Evolutionary conservation across 1,139 yeast genomes (phyloP).

Genomic region (Yamadazyma diospyri): DNA sequence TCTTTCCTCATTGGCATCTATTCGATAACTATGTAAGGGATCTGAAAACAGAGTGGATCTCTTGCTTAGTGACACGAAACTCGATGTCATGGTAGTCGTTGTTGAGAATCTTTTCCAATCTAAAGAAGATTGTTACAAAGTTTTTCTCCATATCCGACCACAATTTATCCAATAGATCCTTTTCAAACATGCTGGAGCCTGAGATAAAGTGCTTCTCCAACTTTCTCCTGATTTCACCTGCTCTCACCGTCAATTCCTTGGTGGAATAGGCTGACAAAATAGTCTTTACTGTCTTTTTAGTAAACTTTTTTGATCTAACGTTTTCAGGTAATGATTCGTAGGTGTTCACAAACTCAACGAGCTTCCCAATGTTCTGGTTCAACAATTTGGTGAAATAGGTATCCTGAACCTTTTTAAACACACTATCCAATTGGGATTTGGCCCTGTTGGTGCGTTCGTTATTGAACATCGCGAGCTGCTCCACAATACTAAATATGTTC

Average conservation of each 20-base stretch:
- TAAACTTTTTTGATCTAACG: slow-evolving; percentile 62
- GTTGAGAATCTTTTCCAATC: slow-evolving; percentile 35
- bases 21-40: slow-evolving; percentile 17
- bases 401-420: slow-evolving; percentile 45
- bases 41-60: slow-evolving; percentile 30
- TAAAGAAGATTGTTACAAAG: slow-evolving; percentile 33
- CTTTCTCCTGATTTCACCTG: slow-evolving; percentile 52
- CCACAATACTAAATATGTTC: slow-evolving; percentile 58
- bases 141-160: slow-evolving; percentile 42
- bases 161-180: slow-evolving; percentile 41
- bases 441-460: slow-evolving; percentile 30
- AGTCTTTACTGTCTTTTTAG: slow-evolving; percentile 54
- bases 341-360: slow-evolving; percentile 62
- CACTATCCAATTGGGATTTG: slow-evolving; percentile 41
- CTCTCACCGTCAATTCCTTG: slow-evolving; percentile 55
- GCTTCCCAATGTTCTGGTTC: slow-evolving; percentile 51
- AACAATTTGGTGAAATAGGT: slow-evolving; percentile 47
- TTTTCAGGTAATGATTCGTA: slow-evolving; percentile 51
- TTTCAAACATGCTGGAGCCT: slow-evolving; percentile 44
- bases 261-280: slow-evolving; percentile 54
- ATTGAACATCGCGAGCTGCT: slow-evolving; percentile 39
- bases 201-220: slow-evolving; percentile 57
- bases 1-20: too few relatives aligned
- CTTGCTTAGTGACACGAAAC: slow-evolving; percentile 31
- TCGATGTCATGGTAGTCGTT: slow-evolving; percentile 42